Conservation (phyloP, 1,284 basidiomycete species). For the Rhodotorula sp. region DNA sequence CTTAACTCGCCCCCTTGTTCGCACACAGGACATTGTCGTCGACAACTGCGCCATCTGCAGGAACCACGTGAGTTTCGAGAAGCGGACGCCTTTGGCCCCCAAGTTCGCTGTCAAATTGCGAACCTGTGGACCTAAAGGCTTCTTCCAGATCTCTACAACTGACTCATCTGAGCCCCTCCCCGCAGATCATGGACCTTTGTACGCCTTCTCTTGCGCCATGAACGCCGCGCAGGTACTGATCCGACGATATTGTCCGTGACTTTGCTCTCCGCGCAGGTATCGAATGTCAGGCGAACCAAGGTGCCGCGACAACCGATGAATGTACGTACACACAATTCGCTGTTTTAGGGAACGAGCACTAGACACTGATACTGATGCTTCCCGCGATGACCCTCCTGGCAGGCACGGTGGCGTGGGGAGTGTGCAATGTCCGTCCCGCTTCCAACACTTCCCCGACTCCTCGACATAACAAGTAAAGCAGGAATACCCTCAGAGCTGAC, state of each 20-base stretch:
- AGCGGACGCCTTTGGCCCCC: too few species aligned
- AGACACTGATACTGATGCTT: neutral
- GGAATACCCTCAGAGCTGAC: too few species aligned
- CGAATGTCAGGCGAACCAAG: slow-evolving; percentile 99
- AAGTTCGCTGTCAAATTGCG: too few species aligned
- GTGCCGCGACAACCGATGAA: slow-evolving; percentile 91
- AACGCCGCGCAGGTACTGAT: slow-evolving; percentile 4
- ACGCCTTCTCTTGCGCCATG: slow-evolving; percentile 47
- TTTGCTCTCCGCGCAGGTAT: slow-evolving; percentile 65
- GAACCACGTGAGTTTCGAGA: slow-evolving; percentile 33
- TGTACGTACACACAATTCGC: slow-evolving; percentile 53
- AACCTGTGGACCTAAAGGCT: too few species aligned
- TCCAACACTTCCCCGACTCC: slow-evolving; percentile 25
- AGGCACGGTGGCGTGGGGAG: slow-evolving; percentile 93
- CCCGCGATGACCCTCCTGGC: neutral
- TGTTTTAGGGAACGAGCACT: neutral
- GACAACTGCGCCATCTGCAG: slow-evolving; percentile 65
- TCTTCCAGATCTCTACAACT: too few species aligned
- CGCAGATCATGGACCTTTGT: slow-evolving; percentile 98
- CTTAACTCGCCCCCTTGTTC: neutral
- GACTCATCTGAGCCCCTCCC: too few species aligned
- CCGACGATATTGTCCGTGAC: neutral
- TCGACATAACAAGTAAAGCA: too few species aligned
- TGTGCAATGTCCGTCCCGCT: slow-evolving; percentile 77
- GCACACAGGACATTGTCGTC: slow-evolving; percentile 75